Conservation (phyloP, 192 early-diverging fungal genomes). For the Backusella psychrophila region DNA sequence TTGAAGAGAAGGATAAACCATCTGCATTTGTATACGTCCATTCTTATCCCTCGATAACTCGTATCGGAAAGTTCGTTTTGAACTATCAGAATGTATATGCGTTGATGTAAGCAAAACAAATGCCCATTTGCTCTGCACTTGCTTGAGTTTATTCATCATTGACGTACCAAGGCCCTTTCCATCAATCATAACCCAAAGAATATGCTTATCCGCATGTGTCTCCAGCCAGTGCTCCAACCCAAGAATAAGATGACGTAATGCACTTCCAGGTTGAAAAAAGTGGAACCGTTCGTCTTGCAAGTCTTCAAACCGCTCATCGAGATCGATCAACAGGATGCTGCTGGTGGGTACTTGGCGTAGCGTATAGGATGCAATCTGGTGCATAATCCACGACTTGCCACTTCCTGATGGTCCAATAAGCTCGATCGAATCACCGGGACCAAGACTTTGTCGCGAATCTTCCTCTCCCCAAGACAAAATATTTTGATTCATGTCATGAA, state of each 20-base stretch:
- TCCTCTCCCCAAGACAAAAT: not conserved
- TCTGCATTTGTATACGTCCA: not conserved
- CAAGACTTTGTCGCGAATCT: not conserved
- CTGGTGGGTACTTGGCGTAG: not conserved
- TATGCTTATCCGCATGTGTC: not conserved
- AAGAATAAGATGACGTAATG: not conserved
- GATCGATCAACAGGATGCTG: not conserved
- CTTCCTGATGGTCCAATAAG: not conserved
- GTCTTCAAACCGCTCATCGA: not conserved
- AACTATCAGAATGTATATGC: not conserved
- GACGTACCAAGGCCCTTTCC: not conserved
- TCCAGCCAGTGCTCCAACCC: not conserved
- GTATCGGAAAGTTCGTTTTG: conserved; percentile 2
- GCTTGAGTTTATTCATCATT: not conserved
- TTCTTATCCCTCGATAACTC: not conserved
- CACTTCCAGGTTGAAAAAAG: not conserved
- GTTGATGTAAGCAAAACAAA: not conserved
- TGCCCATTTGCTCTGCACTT: not conserved
- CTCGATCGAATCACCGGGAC: not conserved
- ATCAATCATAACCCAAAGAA: not conserved
- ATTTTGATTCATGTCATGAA: not conserved
- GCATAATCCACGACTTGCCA: not conserved
- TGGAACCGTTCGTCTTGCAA: not conserved
- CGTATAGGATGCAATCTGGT: not conserved
- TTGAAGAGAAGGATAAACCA: not conserved